Base-by-base conservation (phyloP, 2,329 filamentous ascomycete genomes). In the Coniochaeta hoffmannii region DNA sequence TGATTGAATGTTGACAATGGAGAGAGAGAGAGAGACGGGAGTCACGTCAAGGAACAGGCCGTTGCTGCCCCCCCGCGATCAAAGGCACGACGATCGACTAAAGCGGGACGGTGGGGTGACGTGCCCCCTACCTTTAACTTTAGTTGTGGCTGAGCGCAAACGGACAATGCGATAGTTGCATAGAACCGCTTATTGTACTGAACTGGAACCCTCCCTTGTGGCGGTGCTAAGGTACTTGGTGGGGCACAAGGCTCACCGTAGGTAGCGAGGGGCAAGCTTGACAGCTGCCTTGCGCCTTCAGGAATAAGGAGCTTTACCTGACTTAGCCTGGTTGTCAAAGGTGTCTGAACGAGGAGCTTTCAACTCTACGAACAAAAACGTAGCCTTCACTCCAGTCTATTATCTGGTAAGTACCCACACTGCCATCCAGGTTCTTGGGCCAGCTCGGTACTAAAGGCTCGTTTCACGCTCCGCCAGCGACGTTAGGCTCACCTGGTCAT, bases 21-120 rank as follows among this genome's bases (percentile, higher is more conserved):
- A 41, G 57, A 56, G 61, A n/a, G n/a, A 59, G 54, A 57, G 30
- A 19, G 17, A 26, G 19, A 11, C 12, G 17, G 14, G 19, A 52
- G 31, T 49, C 26, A 41, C 41, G 10, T 36, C 24, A 32, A 36
- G 4, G 28, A 26, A n/a, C 35, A 36, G 34, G 22, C 32, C 53
- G 22, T 34, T 36, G 32, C 54, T 12, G 6, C 52, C 52, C 19
- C 36, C 55, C n/a, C 30, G 30, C 30, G 30, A 32, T 32, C 30
- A 32, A 7, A 32, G 30, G 30, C 7, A 7, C n/a, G n/a, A n/a
- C 36, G 17, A 41, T 41, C 36, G n/a, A 41, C 7, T 32, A 32
- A 46, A 22, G n/a, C 19, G 6, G 19, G 38, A 44, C 38, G 22
- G 41, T 46, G 36, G 36, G 36, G 36, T 41, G 36, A 41, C 36